A percentile compares a stretch with the other conserved stretches of the same genome.
Evolutionary conservation across 2,329 filamentous ascomycete species (phyloP).

Genomic region (Talaromyces marneffei): DNA sequence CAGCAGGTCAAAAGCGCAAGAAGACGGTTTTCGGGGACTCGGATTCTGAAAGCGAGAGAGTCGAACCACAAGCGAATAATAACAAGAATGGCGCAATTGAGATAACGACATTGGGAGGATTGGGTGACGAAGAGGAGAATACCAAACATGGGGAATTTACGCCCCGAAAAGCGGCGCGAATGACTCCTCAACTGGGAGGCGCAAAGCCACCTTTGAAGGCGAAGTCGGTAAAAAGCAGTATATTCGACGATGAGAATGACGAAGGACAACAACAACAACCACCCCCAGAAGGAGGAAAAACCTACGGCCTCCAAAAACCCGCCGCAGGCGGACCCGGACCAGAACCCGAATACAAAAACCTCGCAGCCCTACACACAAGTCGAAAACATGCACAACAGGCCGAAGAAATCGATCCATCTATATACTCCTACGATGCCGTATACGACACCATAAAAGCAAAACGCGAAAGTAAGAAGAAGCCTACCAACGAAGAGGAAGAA

Average conservation of each 20-base stretch:
- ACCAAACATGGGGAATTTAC: constrained; percentile 5
- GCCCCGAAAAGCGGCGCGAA: not conserved
- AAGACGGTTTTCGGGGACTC: constrained; percentile 43
- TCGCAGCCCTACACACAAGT: constrained; percentile 43
- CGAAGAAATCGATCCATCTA: constrained; percentile 40
- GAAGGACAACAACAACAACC: constrained; percentile 20
- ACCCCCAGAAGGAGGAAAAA: constrained; percentile 7
- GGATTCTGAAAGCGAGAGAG: constrained; percentile 35
- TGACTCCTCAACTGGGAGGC: constrained; percentile 9
- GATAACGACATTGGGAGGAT: constrained; percentile 36
- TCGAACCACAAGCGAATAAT: constrained; percentile 17
- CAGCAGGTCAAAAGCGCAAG: constrained; percentile 42
- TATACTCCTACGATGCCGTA: constrained; percentile 47
- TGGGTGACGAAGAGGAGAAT: constrained; percentile 20
- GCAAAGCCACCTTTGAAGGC: constrained; percentile 21
- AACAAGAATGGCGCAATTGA: constrained; percentile 23
- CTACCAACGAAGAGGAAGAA: constrained; percentile 16
- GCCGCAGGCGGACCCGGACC: constrained; percentile 8
- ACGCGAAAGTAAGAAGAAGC: constrained; percentile 23
- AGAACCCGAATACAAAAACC: constrained; percentile 34
- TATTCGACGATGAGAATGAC: constrained; percentile 35
- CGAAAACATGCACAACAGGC: constrained; percentile 41
- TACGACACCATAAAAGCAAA: constrained; percentile 46
- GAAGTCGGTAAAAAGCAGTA: constrained; percentile 31
- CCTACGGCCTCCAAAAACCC: constrained; percentile 11